A percentile compares a stretch with the other conserved stretches of the same genome.
phyloP scores from a whole-genome alignment of 805 yeast genomes.

The Pichia scutulata region DNA sequence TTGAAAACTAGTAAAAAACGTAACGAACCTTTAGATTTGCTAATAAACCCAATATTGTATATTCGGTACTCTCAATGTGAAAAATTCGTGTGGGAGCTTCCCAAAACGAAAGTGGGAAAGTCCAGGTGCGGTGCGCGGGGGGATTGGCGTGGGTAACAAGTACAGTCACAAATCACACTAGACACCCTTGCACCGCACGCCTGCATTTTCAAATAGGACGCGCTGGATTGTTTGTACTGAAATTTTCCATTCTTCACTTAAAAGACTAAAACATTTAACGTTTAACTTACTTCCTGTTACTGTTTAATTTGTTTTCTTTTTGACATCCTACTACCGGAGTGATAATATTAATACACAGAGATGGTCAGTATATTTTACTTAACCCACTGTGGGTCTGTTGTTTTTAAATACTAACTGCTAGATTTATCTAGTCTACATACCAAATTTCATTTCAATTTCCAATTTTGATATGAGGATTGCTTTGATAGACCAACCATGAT shows the following conservation, averaged over 20 bases:
- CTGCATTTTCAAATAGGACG: not conserved
- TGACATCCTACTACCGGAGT: slow-evolving; percentile 78
- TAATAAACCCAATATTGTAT: not conserved
- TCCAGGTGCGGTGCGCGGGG: not conserved
- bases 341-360: slow-evolving; percentile 77
- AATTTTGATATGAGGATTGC: not conserved
- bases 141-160: not conserved
- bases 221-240: not conserved
- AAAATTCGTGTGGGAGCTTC: not conserved
- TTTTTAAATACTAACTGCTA: not conserved
- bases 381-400: not conserved
- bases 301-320: not conserved
- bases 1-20: not conserved
- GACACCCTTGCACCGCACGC: not conserved
- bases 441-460: not conserved
- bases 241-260: not conserved
- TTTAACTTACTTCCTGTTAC: not conserved
- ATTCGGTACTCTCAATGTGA: not conserved
- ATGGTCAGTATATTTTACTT: slow-evolving; percentile 70
- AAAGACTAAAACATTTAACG: not conserved
- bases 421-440: not conserved
- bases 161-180: not conserved
- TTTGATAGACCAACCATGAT: not conserved
- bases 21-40: not conserved
- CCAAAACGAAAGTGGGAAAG: not conserved